Evolutionary conservation across 2,329 filamentous ascomycete species (phyloP).

Genomic region (Penicillium sp.): DNA sequence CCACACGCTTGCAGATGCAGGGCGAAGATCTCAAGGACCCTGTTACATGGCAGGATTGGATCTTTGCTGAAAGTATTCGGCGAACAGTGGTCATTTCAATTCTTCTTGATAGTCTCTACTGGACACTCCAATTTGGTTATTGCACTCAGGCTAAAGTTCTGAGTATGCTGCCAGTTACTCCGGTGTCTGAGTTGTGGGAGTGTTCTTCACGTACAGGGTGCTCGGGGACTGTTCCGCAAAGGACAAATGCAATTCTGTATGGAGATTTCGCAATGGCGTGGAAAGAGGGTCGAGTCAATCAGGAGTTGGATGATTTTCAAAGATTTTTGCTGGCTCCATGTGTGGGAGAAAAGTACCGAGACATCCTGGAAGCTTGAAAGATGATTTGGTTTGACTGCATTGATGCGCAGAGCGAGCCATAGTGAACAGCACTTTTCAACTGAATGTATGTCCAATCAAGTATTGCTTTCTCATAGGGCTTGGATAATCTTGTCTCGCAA

Average conservation of each 20-base stretch:
- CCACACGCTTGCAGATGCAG: constrained; percentile 6
- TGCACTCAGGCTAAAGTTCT: constrained; percentile 1
- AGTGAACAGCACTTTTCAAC: too few relatives aligned
- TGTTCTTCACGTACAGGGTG: constrained; percentile 1
- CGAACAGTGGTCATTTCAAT: constrained; percentile 11
- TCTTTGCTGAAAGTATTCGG: constrained; percentile 10
- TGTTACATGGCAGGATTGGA: constrained; percentile 10
- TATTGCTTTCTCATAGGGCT: too few relatives aligned
- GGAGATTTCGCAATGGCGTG: constrained; percentile 6
- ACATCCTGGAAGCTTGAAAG: background rate
- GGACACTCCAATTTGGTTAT: constrained; percentile 1
- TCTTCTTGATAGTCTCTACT: constrained; percentile 6
- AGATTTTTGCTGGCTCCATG: constrained; percentile 5
- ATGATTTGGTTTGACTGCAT: too few relatives aligned
- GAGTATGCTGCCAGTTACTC: constrained; percentile 7
- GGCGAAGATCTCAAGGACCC: background rate
- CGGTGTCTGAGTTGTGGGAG: constrained; percentile 1
- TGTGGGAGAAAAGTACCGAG: constrained; percentile 5
- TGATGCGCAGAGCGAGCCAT: too few relatives aligned
- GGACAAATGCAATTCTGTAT: constrained; percentile 5
- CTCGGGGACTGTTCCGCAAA: background rate
- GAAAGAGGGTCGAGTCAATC: constrained; percentile 3
- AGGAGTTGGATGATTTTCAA: constrained; percentile 4
- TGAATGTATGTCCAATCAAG: too few relatives aligned
- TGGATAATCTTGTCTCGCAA: too few relatives aligned